phyloP scores from a whole-genome alignment of 2,329 filamentous ascomycete genomes.

The Aschersonia sp. region DNA sequence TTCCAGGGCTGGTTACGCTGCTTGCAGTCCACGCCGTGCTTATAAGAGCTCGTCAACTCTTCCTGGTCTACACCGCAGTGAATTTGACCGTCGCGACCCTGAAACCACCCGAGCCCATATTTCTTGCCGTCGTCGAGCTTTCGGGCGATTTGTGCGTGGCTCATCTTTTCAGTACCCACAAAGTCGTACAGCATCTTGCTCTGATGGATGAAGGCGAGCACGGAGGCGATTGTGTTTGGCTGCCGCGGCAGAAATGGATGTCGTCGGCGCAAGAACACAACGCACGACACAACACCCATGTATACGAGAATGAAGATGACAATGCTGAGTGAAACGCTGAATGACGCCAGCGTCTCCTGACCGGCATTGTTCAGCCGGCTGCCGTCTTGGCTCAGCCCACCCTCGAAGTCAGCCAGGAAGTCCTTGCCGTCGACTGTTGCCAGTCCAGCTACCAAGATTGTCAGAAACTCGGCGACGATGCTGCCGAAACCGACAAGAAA shows the following conservation, averaged over 20 bases:
- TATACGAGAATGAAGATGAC: slow-evolving; percentile 51
- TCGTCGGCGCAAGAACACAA: slow-evolving; percentile 47
- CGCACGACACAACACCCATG: slow-evolving; percentile 41
- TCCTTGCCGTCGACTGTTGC: slow-evolving; percentile 48
- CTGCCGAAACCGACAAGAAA: slow-evolving; percentile 56
- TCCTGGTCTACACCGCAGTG: slow-evolving; percentile 72
- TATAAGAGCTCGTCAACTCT: slow-evolving; percentile 50
- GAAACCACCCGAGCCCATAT: slow-evolving; percentile 68
- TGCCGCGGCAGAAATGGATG: slow-evolving; percentile 63
- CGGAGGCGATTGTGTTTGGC: slow-evolving; percentile 62
- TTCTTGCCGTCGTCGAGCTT: slow-evolving; percentile 44
- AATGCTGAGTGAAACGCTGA: slow-evolving; percentile 49
- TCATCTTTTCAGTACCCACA: slow-evolving; percentile 51
- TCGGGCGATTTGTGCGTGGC: slow-evolving; percentile 44
- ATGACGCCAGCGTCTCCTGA: slow-evolving; percentile 47
- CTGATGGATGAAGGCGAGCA: slow-evolving; percentile 67
- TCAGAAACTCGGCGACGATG: slow-evolving; percentile 59
- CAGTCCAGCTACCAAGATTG: slow-evolving; percentile 52
- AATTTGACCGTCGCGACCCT: slow-evolving; percentile 54
- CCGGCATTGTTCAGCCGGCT: slow-evolving; percentile 29
- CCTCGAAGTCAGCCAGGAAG: slow-evolving; percentile 27
- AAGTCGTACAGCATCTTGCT: slow-evolving; percentile 68
- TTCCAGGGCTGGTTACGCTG: slow-evolving; percentile 38
- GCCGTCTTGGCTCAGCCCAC: slow-evolving; percentile 4
- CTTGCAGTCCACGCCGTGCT: slow-evolving; percentile 41